Conservation (phyloP, 2,329 filamentous ascomycete genomes). For the Thielaviopsis euricoi region DNA sequence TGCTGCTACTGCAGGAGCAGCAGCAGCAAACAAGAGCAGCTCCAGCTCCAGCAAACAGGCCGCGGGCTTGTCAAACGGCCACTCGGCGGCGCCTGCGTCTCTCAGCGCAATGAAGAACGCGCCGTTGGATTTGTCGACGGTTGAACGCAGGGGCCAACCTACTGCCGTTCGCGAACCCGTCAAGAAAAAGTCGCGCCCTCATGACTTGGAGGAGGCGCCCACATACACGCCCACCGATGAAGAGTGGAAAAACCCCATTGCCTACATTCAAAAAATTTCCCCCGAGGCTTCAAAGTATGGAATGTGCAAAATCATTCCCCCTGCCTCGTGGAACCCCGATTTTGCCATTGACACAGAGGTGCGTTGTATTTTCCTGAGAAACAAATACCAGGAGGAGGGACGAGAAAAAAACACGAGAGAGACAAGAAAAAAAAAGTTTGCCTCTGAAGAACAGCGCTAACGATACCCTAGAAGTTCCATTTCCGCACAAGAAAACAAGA, state of each 20-base stretch:
- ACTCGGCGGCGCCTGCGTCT: slow-evolving; percentile 27
- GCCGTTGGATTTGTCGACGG: slow-evolving; percentile 70
- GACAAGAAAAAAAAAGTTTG: not conserved
- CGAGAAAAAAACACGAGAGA: too few species aligned
- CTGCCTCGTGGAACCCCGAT: slow-evolving; percentile 80
- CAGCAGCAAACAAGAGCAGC: slow-evolving; percentile 15
- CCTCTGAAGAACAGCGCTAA: slow-evolving; percentile 13
- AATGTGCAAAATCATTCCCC: slow-evolving; percentile 89
- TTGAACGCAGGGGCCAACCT: slow-evolving; percentile 77
- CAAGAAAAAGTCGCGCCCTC: slow-evolving; percentile 64
- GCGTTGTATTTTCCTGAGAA: slow-evolving; percentile 7
- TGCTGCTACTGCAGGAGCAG: not conserved
- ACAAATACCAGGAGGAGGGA: too few species aligned
- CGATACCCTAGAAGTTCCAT: slow-evolving; percentile 60
- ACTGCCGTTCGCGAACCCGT: slow-evolving; percentile 57
- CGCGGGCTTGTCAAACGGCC: slow-evolving; percentile 24
- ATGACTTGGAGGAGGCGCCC: slow-evolving; percentile 76
- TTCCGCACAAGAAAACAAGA: slow-evolving; percentile 94
- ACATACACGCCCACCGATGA: slow-evolving; percentile 82
- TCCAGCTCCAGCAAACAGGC: slow-evolving; percentile 23
- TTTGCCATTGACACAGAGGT: slow-evolving; percentile 98
- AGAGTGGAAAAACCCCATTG: slow-evolving; percentile 86
- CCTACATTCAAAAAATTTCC: slow-evolving; percentile 82
- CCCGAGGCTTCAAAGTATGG: slow-evolving; percentile 77
- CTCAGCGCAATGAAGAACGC: slow-evolving; percentile 39